Evolutionary conservation across 2,329 filamentous ascomycete genomes (phyloP), one percentile per base, ranked within the genome.

Genomic region (Aspergillus terreus): DNA sequence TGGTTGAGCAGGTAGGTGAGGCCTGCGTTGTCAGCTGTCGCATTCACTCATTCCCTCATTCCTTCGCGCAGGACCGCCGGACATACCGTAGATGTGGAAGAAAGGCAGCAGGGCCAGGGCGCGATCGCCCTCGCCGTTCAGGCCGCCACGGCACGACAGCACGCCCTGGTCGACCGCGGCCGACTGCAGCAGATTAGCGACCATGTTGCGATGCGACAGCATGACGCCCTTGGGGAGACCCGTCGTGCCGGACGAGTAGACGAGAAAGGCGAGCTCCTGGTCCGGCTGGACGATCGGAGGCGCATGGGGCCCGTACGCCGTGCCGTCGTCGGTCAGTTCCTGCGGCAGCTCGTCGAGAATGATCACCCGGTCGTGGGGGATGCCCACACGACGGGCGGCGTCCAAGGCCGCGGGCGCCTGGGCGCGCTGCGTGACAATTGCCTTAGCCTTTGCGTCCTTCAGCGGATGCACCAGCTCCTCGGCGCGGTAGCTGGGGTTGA

Each of bases 241-340:
- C 0, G 63, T 66, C 2, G 64, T 67, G 4, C 64, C 64, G 44
- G 60, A 63, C 7, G 58, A 60, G 47, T 65, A 67, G 1, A 67
- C 58, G 27, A 67, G 50, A 47, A 61, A 64, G 0, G 54, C 52
- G 3, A 55, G 45, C 3, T 55, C 54, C 10, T 43, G 44, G 6
- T 44, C 38, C 1, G 57, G 54, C 6, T 33, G 6, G n/a, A 11
- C 23, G 19, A 56, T 32, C 6, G 51, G 51, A 4, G 53, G 40
- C 14, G 6, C 15, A 30, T 50, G 50, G 2, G 53, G 44, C 2
- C 30, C 42, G 15, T 47, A 40, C 12, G 23, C 12, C 25, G 33
- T 25, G 17, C 46, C 40, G 11, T 46, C 47, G 7, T 46, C 43
- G 15, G 33, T 14, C 14, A 23, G n/a, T 19, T 50, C 40, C 19